Base-by-base conservation (phyloP, 495 filamentous ascomycete species). In the Xylona heveae region DNA sequence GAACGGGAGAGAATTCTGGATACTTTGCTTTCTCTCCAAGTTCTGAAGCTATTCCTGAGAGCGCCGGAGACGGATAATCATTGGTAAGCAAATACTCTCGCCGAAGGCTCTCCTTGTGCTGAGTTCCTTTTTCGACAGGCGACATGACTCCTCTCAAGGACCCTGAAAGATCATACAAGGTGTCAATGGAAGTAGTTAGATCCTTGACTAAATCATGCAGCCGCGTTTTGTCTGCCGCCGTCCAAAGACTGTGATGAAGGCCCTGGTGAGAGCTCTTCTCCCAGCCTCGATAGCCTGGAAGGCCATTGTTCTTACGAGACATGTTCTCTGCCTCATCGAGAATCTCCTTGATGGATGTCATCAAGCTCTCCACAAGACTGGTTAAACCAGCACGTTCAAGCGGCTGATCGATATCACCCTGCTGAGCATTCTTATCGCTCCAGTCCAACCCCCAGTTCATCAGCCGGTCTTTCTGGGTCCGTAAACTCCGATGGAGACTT, bases 371-470 rank as follows among this genome's bases (percentile, higher is more conserved):
- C 7, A 92, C 84, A 2, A 85, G 63, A 52, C 90, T 79, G 39
- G 77, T 82, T 34, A 85, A 63, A 19, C 83, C 83, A 30, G 83
- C 83, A 35, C 75, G 67, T 35, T 71, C 78, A 19, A 90, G 55
- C 0, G 76, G 77, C 46, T 83, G 79, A 47, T 92, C 83, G 46
- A 91, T 91, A 48, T 71, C 66, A 40, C 78, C 81, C 40, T 75
- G 68, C 38, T 69, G 61, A 23, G 57, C 61, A 39, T 59, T 68
- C 24, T 61, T 63, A 42, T 88, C 81, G 31, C 69, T 84, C 84
- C 84, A 94, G 47, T 85, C 77, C 35, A 91, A 54, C 2, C 81
- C 84, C 84, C 84, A 94, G 24, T 74, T 73, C 28, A 85, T 67
- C 39, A 92, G 57, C 19, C 84, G 57, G 51, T 76, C 68, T 46